Percentiles rank a stretch among this genome's conserved stretches.
These are phyloP conservation scores for Prosopis cineraria DNA, from an alignment of 306 rosid genomes.

Conservation along the genomic window DNA sequence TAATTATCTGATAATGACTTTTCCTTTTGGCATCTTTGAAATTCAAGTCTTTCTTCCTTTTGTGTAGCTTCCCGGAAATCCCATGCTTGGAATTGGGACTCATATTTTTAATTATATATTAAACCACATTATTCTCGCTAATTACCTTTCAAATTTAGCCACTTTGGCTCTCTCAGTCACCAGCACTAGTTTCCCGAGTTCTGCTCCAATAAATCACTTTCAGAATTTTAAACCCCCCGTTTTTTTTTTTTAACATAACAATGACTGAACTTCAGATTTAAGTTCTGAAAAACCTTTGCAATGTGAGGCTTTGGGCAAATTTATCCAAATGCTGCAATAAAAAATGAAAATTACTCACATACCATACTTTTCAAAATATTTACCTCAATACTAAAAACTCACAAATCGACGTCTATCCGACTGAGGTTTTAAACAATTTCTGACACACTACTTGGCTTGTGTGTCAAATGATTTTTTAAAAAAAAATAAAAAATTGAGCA, in stretches of 20 bases:
- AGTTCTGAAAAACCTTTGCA: background rate
- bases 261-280: background rate
- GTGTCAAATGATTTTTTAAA: too few species aligned
- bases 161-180: background rate
- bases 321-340: too few species aligned
- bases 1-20: constrained; percentile 40
- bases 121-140: background rate
- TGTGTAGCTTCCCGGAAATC: constrained; percentile 58
- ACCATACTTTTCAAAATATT: too few species aligned
- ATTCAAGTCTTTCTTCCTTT: constrained; percentile 18
- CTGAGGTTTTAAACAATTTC: too few species aligned
- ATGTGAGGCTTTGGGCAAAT: background rate
- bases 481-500: too few species aligned
- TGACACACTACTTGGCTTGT: too few species aligned
- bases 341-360: too few species aligned
- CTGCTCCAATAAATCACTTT: too few species aligned
- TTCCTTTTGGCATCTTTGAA: constrained; percentile 42
- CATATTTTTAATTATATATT: background rate
- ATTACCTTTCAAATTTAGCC: constrained; percentile 9
- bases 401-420: too few species aligned
- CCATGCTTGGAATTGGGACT: constrained; percentile 26
- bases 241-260: background rate
- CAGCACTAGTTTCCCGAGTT: background rate
- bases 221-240: background rate
- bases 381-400: too few species aligned